These are phyloP conservation scores for Ceratocystiopsis sp. DNA, from an alignment of 2,329 filamentous ascomycete genomes.

Conservation along the genomic window DNA sequence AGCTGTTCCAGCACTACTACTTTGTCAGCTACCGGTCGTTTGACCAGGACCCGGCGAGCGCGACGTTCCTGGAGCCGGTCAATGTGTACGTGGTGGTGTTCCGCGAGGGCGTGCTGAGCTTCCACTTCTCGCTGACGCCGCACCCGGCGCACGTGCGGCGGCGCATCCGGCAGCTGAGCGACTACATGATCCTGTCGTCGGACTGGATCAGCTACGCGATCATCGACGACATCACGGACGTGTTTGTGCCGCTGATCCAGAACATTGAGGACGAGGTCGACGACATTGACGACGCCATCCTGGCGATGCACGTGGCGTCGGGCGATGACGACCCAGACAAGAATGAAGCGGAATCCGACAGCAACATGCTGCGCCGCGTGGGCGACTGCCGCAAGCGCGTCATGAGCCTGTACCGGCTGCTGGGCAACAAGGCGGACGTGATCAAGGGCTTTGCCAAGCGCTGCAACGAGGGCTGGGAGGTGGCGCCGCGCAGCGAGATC, in stretches of 20 bases:
- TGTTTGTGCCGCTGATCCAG: constrained; percentile 82
- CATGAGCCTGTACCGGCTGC: constrained; percentile 80
- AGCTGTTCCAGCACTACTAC: constrained; percentile 94
- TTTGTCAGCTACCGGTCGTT: constrained; percentile 98
- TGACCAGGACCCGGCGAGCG: constrained; percentile 79
- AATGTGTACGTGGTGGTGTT: constrained; percentile 98
- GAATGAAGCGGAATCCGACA: constrained; percentile 14
- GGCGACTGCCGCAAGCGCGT: constrained; percentile 94
- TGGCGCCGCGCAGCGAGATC: constrained; percentile 87
- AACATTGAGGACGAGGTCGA: constrained; percentile 92
- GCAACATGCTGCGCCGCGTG: constrained; percentile 71
- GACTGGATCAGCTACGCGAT: constrained; percentile 98
- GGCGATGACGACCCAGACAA: constrained; percentile 2
- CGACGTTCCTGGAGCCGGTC: constrained; percentile 84
- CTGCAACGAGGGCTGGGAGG: constrained; percentile 95
- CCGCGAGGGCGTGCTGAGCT: constrained; percentile 84
- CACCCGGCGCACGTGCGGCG: constrained; percentile 92
- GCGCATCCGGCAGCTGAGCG: constrained; percentile 79
- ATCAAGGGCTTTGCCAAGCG: constrained; percentile 98
- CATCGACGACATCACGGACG: constrained; percentile 96
- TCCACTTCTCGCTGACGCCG: constrained; percentile 92
- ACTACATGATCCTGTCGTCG: constrained; percentile 81
- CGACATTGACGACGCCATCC: constrained; percentile 83
- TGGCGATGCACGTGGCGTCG: constrained; percentile 55
- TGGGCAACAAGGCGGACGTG: constrained; percentile 96